Evolutionary conservation across 2,329 filamentous ascomycete genomes (phyloP).

Genomic region (Colletotrichum tanaceti): DNA sequence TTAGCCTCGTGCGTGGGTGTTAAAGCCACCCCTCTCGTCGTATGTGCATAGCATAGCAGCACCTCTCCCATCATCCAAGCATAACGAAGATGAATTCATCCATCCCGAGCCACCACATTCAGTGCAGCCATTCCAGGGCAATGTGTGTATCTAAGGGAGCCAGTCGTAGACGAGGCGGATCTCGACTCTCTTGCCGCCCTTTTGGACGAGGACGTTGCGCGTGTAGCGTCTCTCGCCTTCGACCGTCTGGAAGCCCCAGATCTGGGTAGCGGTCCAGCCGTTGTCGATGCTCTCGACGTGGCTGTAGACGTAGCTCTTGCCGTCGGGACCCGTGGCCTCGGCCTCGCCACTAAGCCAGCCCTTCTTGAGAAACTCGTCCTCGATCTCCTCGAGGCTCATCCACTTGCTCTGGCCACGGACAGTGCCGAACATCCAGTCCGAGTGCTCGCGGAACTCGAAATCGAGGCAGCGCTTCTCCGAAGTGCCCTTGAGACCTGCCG

Average conservation of each 20-base stretch:
- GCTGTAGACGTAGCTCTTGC: constrained; percentile 74
- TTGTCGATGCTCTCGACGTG: constrained; percentile 65
- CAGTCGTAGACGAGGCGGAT: constrained; percentile 70
- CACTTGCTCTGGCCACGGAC: constrained; percentile 71
- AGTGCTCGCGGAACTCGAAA: constrained; percentile 68
- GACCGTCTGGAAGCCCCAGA: constrained; percentile 70
- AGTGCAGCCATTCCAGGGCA: neutral
- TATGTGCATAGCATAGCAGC: neutral
- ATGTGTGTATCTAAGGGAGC: constrained; percentile 39
- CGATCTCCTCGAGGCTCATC: constrained; percentile 58
- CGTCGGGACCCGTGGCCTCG: constrained; percentile 64
- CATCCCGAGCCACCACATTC: constrained; percentile 35
- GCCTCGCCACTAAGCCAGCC: constrained; percentile 70
- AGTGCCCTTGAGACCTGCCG: constrained; percentile 76
- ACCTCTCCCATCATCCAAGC: neutral
- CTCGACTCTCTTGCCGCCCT: constrained; percentile 60
- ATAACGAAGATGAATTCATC: constrained; percentile 25
- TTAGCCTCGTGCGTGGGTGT: neutral
- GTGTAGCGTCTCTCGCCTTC: constrained; percentile 64
- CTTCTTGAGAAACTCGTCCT: constrained; percentile 66
- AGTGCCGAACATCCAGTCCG: constrained; percentile 83
- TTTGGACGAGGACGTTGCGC: constrained; percentile 65
- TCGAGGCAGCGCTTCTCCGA: constrained; percentile 67
- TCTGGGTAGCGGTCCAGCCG: constrained; percentile 67
- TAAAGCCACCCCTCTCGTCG: neutral